Conservation (phyloP, 139 green algal genomes). For the Volvox africanus region DNA sequence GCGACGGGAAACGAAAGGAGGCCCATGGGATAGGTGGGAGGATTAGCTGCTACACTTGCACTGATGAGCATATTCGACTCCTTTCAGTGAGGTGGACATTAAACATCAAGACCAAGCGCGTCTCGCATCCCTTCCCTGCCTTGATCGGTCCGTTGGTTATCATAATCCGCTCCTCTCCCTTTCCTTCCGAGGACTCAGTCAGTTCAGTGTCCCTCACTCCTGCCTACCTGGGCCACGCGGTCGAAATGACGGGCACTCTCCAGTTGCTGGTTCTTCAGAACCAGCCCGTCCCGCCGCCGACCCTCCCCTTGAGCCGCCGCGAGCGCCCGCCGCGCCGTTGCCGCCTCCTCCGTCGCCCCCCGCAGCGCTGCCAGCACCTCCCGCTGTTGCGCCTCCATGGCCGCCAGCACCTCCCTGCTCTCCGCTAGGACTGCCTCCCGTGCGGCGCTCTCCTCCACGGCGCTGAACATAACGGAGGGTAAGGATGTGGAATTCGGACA, state of each 20-base stretch:
- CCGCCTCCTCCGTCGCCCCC: slow-evolving; percentile 31
- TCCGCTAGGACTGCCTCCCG: slow-evolving; percentile 34
- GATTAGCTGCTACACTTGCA: neutral
- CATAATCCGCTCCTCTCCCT: too few species aligned
- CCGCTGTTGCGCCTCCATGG: slow-evolving; percentile 48
- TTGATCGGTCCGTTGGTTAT: too few species aligned
- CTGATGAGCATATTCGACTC: too few species aligned
- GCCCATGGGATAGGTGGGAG: neutral
- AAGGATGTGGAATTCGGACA: too few species aligned
- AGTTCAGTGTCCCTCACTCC: too few species aligned
- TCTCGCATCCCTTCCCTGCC: too few species aligned
- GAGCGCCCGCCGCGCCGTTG: slow-evolving; percentile 29
- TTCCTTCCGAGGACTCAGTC: too few species aligned
- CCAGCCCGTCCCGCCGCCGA: slow-evolving; percentile 54
- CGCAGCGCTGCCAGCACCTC: slow-evolving; percentile 56
- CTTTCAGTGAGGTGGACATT: too few species aligned
- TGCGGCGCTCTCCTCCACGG: slow-evolving; percentile 11
- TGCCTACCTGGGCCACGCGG: slow-evolving; percentile 52
- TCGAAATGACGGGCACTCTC: slow-evolving; percentile 69
- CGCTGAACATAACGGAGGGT: neutral
- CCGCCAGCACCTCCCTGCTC: neutral
- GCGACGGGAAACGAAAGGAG: neutral
- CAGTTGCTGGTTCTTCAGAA: slow-evolving; percentile 66
- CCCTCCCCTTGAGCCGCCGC: slow-evolving; percentile 57
- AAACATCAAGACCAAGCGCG: too few species aligned